These are phyloP conservation scores for Leccinum subrobustum DNA, from an alignment of 1,284 basidiomycete genomes.

Conservation along the genomic window DNA sequence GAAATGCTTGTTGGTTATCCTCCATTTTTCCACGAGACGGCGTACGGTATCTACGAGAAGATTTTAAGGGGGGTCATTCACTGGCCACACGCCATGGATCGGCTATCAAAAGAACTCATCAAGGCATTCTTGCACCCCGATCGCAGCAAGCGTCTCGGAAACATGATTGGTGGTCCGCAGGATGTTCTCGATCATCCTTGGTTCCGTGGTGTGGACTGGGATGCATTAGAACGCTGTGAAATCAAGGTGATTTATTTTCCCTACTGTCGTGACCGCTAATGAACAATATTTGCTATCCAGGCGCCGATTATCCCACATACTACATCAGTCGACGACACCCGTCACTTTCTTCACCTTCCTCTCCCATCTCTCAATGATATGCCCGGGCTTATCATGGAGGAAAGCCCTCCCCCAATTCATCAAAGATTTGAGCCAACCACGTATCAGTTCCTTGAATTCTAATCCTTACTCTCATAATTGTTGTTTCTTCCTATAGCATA, in stretches of 20 bases:
- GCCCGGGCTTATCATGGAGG: conserved; percentile 68
- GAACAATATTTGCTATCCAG: conserved; percentile 37
- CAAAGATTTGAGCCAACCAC: conserved; percentile 64
- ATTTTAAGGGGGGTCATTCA: conserved; percentile 90
- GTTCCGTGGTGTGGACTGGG: conserved; percentile 93
- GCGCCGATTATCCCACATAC: conserved; percentile 82
- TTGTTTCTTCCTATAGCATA: conserved; percentile 28
- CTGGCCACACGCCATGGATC: conserved; percentile 89
- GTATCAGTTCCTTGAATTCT: conserved; percentile 75
- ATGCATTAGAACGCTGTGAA: conserved; percentile 74
- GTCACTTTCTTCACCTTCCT: conserved; percentile 76
- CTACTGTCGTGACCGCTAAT: conserved; percentile 8
- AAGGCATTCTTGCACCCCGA: conserved; percentile 93
- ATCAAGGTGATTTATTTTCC: conserved; percentile 54
- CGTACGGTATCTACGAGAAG: conserved; percentile 95
- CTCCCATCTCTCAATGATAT: conserved; percentile 75
- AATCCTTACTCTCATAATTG: conserved; percentile 26
- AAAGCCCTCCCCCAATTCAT: conserved; percentile 51
- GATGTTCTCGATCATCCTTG: conserved; percentile 94
- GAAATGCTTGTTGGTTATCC: conserved; percentile 96
- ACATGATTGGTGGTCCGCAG: conserved; percentile 91
- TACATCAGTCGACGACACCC: conserved; percentile 73
- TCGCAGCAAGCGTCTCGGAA: conserved; percentile 88
- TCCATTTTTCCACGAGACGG: conserved; percentile 92
- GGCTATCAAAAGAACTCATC: conserved; percentile 71